Percentiles rank a stretch among this genome's conserved stretches.
phyloP scores from a whole-genome alignment of 345 rosid genomes.

The Durio zibethinus region DNA sequence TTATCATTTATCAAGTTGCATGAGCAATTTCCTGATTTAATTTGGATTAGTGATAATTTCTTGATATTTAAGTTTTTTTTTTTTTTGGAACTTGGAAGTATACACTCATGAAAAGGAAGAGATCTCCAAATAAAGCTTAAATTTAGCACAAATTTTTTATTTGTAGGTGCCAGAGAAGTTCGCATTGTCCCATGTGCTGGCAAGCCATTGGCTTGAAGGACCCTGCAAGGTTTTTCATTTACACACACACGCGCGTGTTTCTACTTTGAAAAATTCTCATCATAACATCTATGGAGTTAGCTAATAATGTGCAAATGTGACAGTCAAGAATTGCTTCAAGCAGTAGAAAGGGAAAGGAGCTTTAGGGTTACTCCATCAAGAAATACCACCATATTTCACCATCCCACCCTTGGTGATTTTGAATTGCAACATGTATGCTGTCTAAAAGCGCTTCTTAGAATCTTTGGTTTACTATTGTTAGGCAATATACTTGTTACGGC shows the following conservation, averaged over 20 bases:
- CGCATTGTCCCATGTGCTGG: slow-evolving; percentile 85
- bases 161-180: slow-evolving; percentile 73
- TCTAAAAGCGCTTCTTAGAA: neutral
- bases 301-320: slow-evolving; percentile 8
- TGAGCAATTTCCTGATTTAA: neutral
- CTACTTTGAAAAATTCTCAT: neutral
- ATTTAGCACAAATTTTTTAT: neutral
- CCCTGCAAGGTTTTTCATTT: slow-evolving; percentile 42
- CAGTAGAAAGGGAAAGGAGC: slow-evolving; percentile 60
- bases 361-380: slow-evolving; percentile 44
- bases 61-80: neutral
- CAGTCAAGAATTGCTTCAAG: slow-evolving; percentile 74
- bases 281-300: slow-evolving; percentile 1
- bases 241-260: neutral
- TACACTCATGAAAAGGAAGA: neutral
- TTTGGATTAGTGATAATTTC: neutral
- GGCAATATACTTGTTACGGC: neutral
- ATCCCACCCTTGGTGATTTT: slow-evolving; percentile 62
- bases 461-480: neutral
- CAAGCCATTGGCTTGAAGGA: slow-evolving; percentile 62
- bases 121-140: neutral
- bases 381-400: slow-evolving; percentile 57
- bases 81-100: neutral
- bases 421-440: slow-evolving; percentile 63
- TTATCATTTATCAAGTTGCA: neutral